phyloP scores from a whole-genome alignment of 2,329 filamentous ascomycete species.

The Fusarium sp. region DNA sequence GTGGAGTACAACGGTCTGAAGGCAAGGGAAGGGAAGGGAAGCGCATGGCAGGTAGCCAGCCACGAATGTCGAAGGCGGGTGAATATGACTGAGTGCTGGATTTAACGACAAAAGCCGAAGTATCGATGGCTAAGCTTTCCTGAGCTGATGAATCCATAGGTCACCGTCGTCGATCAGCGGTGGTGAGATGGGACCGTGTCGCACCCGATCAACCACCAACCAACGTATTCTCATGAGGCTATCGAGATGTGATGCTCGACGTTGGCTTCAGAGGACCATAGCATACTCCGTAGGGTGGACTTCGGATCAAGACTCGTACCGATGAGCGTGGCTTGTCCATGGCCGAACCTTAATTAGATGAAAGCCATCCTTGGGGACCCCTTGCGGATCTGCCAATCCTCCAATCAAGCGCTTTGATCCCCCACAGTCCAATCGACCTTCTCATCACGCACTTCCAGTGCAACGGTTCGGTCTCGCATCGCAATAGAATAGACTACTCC shows the following conservation, averaged over 20 bases:
- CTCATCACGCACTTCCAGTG: slow-evolving; percentile 11
- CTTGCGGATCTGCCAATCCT: slow-evolving; percentile 18
- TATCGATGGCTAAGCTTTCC: not conserved
- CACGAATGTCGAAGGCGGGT: not conserved
- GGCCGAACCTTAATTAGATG: slow-evolving; percentile 41
- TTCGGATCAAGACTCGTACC: slow-evolving; percentile 15
- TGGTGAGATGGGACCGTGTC: not conserved
- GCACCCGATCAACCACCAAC: not conserved
- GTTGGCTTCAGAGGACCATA: not conserved
- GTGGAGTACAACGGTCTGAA: not conserved
- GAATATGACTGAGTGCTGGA: not conserved
- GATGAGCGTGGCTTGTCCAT: slow-evolving; percentile 25
- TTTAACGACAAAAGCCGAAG: not conserved
- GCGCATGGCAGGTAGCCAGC: not conserved
- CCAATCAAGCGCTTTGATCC: slow-evolving; percentile 34
- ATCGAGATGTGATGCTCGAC: not conserved
- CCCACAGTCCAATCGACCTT: slow-evolving; percentile 3
- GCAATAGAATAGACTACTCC: slow-evolving; percentile 13
- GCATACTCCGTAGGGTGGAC: not conserved
- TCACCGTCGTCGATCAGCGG: not conserved
- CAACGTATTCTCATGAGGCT: not conserved
- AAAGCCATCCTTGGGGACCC: slow-evolving; percentile 18
- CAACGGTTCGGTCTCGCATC: slow-evolving; percentile 22
- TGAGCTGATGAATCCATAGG: not conserved
- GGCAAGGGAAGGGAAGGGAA: not conserved